Conservation (phyloP, 768 basidiomycete genomes). For the Suillus ampliporus region DNA sequence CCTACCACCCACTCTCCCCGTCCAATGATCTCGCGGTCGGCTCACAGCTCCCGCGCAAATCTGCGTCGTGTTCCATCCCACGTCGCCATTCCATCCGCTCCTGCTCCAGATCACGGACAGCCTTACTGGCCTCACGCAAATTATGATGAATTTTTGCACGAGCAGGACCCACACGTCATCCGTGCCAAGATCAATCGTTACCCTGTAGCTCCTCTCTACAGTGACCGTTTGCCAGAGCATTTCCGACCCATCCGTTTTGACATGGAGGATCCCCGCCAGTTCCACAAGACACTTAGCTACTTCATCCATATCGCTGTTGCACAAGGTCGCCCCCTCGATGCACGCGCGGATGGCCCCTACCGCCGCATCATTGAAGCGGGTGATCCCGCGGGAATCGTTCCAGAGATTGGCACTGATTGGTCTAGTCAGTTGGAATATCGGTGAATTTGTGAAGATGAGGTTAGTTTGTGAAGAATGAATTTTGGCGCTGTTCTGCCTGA, state of each 20-base stretch:
- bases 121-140: not conserved
- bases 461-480: not conserved
- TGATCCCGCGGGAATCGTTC: not conserved
- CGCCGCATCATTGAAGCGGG: slow-evolving; percentile 9
- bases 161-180: not conserved
- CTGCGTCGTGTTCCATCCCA: slow-evolving; percentile 6
- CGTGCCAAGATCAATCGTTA: slow-evolving; percentile 6
- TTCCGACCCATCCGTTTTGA: slow-evolving; percentile 18
- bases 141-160: not conserved
- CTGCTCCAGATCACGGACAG: not conserved
- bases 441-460: not conserved
- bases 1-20: slow-evolving; percentile 1
- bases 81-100: not conserved
- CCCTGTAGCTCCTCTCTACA: slow-evolving; percentile 9
- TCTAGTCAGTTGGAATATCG: not conserved
- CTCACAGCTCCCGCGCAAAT: slow-evolving; percentile 6
- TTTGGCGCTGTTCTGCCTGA: not conserved
- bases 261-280: slow-evolving; percentile 8
- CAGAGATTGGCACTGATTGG: slow-evolving; percentile 12
- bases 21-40: slow-evolving; percentile 6
- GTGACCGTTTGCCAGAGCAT: slow-evolving; percentile 7
- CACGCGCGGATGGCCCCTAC: slow-evolving; percentile 11
- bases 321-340: slow-evolving; percentile 18
- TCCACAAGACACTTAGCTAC: slow-evolving; percentile 2
- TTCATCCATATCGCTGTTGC: slow-evolving; percentile 4